Percentiles rank a stretch among this genome's conserved stretches.
These are phyloP conservation scores for Fusarium illudens DNA, from an alignment of 2,329 filamentous ascomycete species.

Conservation along the genomic window DNA sequence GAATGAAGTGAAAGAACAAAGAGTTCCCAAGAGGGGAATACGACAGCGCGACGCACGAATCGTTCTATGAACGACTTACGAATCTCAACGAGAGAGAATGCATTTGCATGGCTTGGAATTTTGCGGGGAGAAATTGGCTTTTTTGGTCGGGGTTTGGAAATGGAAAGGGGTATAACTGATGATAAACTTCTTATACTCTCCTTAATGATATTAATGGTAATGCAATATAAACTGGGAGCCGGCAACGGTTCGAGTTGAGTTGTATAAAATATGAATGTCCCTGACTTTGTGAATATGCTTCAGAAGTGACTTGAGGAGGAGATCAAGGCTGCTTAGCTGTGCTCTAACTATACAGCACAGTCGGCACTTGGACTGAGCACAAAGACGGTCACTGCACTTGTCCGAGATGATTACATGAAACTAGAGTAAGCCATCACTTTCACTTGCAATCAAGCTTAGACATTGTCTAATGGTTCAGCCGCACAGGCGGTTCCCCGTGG, in stretches of 20 bases:
- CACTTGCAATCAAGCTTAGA: neutral
- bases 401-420: neutral
- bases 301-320: neutral
- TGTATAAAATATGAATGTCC: neutral
- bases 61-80: constrained; percentile 31
- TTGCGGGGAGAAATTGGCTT: neutral
- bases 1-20: neutral
- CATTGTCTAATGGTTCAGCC: neutral
- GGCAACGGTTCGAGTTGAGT: neutral
- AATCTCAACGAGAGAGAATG: constrained; percentile 30
- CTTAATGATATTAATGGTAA: neutral
- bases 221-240: neutral
- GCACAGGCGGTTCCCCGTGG: neutral
- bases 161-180: neutral
- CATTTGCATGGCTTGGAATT: neutral
- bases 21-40: neutral
- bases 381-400: neutral
- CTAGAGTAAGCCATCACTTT: neutral
- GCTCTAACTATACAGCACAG: no score
- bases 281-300: no score
- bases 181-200: neutral
- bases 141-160: neutral
- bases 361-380: no score
- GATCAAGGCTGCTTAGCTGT: neutral
- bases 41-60: constrained; percentile 7